phyloP scores from a whole-genome alignment of 257 asterid genomes.

The Avicennia marina region DNA sequence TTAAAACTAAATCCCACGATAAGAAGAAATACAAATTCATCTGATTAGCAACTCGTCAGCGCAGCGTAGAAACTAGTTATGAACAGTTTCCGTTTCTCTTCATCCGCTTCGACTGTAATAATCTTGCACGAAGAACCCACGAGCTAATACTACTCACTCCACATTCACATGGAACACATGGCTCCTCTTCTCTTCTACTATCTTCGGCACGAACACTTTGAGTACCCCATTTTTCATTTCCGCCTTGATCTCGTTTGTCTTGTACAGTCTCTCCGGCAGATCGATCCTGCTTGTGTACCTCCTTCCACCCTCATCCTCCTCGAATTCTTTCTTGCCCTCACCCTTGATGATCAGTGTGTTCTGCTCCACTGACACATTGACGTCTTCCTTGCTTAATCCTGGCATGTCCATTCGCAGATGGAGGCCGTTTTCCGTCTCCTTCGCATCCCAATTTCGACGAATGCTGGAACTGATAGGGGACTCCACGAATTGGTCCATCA shows the following conservation, averaged over 20 bases:
- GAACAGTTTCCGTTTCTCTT: too few species aligned
- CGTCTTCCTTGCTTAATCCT: constrained; percentile 52
- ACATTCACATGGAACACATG: constrained; percentile 40
- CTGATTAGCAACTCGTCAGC: too few species aligned
- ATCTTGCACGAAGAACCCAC: too few species aligned
- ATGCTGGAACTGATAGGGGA: constrained; percentile 27
- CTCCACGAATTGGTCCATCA: constrained; percentile 62
- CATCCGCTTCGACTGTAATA: too few species aligned
- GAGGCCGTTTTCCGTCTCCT: constrained; percentile 42
- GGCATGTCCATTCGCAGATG: constrained; percentile 59
- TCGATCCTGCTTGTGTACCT: constrained; percentile 49
- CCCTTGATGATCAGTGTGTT: constrained; percentile 48
- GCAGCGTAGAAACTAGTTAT: too few species aligned
- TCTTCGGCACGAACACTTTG: constrained; percentile 51
- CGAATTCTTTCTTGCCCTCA: constrained; percentile 40
- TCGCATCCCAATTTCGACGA: constrained; percentile 46
- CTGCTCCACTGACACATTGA: constrained; percentile 51
- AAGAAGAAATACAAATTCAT: too few species aligned
- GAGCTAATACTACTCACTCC: too few species aligned
- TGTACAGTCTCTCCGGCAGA: constrained; percentile 52
- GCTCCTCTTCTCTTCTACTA: constrained; percentile 48
- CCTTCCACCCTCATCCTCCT: constrained; percentile 35
- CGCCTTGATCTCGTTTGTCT: constrained; percentile 40
- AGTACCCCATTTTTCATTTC: constrained; percentile 66
- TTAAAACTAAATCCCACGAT: too few species aligned